These are phyloP conservation scores for Debaryomyces singareniensis DNA, from an alignment of 1,139 yeast species.

Conservation along the genomic window DNA sequence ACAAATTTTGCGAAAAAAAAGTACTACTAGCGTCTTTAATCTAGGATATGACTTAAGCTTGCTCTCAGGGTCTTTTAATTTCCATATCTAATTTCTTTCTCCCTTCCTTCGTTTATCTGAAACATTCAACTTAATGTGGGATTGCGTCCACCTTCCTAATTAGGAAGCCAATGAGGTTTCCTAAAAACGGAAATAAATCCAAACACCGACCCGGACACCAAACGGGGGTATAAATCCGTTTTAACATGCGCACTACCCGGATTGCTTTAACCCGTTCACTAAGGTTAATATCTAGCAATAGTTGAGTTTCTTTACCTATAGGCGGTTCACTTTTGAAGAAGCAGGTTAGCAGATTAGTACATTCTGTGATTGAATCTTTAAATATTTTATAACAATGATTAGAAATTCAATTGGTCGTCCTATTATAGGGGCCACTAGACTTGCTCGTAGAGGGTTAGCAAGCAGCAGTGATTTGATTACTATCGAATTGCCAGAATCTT, in stretches of 20 bases:
- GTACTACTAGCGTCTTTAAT: too few species aligned
- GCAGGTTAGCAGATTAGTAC: too few species aligned
- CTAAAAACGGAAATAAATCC: not conserved
- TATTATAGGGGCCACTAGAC: not conserved
- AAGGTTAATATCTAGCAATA: not conserved
- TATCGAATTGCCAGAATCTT: constrained; percentile 64
- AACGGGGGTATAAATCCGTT: not conserved
- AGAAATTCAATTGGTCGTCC: constrained; percentile 6
- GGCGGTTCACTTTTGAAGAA: too few species aligned
- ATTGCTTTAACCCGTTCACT: not conserved
- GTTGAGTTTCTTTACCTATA: too few species aligned
- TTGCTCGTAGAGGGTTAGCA: constrained; percentile 26
- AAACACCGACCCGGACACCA: not conserved
- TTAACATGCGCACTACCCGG: not conserved
- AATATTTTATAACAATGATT: constrained; percentile 4
- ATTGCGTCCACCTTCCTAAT: not conserved
- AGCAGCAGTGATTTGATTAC: constrained; percentile 36
- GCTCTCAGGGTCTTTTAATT: too few species aligned
- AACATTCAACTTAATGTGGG: not conserved
- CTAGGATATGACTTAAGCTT: too few species aligned
- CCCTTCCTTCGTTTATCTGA: not conserved
- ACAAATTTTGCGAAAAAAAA: too few species aligned
- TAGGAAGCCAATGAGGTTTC: not conserved
- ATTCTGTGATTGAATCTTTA: too few species aligned
- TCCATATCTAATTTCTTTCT: too few species aligned